phyloP scores from a whole-genome alignment of 495 filamentous ascomycete genomes.

The Neurospora tetraspora region DNA sequence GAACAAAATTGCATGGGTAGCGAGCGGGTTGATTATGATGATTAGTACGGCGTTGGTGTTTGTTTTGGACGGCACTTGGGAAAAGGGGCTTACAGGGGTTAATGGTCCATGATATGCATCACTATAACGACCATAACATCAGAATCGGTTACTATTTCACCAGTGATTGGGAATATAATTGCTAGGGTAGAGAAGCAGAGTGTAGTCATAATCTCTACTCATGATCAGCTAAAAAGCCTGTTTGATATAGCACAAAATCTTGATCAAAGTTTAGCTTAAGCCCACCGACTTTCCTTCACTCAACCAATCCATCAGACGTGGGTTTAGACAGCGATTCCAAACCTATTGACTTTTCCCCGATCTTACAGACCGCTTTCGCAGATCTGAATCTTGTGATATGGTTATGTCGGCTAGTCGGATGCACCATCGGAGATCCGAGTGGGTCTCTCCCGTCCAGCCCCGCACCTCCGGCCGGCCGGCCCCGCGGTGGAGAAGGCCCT shows the following conservation, averaged over 20 bases:
- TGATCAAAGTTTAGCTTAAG: not conserved
- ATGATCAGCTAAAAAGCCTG: not conserved
- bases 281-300: not conserved
- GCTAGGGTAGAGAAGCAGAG: not conserved
- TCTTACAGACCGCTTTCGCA: not conserved
- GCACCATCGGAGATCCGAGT: not conserved
- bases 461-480: not conserved
- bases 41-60: not conserved
- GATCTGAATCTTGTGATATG: not conserved
- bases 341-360: not conserved
- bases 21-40: not conserved
- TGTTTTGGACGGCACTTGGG: not conserved
- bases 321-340: not conserved
- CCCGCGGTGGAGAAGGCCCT: not conserved
- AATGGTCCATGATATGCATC: not conserved
- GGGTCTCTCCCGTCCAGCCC: not conserved
- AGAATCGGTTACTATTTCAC: not conserved
- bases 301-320: not conserved
- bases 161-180: not conserved
- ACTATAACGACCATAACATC: not conserved
- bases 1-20: not conserved
- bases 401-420: not conserved
- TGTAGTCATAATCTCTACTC: not conserved
- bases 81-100: not conserved
- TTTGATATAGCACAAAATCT: not conserved